Conservation (phyloP, 495 filamentous ascomycete species). For the Talaromyces adpressus region DNA sequence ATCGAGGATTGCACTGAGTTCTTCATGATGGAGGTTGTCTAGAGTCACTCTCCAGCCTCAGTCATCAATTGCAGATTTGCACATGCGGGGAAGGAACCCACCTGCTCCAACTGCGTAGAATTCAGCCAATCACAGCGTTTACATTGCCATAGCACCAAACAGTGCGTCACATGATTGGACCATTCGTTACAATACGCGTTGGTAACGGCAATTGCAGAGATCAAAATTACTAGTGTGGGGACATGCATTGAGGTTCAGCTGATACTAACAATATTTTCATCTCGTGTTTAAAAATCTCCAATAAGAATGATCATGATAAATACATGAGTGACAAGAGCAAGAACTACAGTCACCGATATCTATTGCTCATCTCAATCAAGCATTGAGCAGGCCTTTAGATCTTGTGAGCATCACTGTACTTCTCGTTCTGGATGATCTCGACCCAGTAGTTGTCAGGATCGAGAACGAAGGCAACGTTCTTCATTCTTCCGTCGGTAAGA, state of each 20-base stretch:
- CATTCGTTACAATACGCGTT: background rate
- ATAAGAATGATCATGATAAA: background rate
- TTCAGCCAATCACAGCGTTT: background rate
- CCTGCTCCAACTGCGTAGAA: background rate
- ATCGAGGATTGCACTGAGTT: background rate
- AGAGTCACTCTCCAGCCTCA: background rate
- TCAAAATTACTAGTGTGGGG: slow-evolving; percentile 4
- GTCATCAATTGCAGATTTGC: background rate
- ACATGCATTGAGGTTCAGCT: background rate
- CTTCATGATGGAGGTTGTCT: background rate
- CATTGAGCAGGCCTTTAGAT: background rate
- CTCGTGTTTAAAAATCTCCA: background rate
- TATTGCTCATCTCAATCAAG: background rate
- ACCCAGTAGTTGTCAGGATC: slow-evolving; percentile 94
- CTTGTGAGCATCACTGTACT: slow-evolving; percentile 7
- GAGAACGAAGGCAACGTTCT: slow-evolving; percentile 87
- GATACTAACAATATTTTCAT: background rate
- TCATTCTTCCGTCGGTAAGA: slow-evolving; percentile 86
- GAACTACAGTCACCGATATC: background rate
- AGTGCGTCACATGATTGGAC: background rate
- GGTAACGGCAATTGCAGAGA: background rate
- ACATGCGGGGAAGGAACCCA: background rate
- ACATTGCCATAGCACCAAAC: background rate
- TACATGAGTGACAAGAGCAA: background rate
- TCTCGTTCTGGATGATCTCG: slow-evolving; percentile 72